phyloP scores from a whole-genome alignment of 2,329 filamentous ascomycete species.

The Botrytis byssoidea region DNA sequence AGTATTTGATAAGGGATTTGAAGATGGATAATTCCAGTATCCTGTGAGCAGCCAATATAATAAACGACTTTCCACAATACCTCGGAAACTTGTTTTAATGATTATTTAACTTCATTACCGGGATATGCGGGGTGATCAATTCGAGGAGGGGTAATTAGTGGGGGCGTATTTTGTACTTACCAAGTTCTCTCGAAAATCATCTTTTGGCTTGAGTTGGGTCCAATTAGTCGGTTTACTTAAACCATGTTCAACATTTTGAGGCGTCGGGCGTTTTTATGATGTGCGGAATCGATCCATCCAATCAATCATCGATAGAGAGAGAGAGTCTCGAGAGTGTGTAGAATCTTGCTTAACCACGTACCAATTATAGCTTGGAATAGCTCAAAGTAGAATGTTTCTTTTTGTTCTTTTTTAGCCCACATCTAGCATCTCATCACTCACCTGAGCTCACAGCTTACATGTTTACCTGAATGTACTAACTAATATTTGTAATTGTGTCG shows the following conservation, averaged over 20 bases:
- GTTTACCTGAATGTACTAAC: neutral
- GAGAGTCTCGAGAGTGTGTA: too few relatives aligned
- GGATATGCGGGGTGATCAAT: neutral
- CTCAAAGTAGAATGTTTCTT: neutral
- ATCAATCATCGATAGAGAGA: neutral
- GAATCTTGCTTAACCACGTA: neutral
- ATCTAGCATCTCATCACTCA: neutral
- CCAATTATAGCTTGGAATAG: neutral
- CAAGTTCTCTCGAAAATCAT: neutral
- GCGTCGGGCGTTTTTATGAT: neutral
- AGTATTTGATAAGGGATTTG: neutral
- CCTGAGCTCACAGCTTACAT: neutral
- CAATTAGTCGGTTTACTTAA: neutral
- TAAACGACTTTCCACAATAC: neutral
- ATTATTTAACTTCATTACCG: neutral
- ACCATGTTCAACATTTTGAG: neutral
- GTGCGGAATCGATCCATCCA: neutral
- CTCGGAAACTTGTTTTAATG: neutral
- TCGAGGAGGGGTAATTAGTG: constrained; percentile 14
- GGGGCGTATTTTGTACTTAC: neutral
- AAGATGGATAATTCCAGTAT: neutral
- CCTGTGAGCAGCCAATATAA: neutral
- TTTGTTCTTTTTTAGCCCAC: too few relatives aligned
- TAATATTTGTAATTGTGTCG: neutral
- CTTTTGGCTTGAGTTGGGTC: neutral